Evolutionary conservation across 805 yeast species (phyloP), one percentile per base, ranked within the genome.

Genomic region (Lipomyces orientalis): DNA sequence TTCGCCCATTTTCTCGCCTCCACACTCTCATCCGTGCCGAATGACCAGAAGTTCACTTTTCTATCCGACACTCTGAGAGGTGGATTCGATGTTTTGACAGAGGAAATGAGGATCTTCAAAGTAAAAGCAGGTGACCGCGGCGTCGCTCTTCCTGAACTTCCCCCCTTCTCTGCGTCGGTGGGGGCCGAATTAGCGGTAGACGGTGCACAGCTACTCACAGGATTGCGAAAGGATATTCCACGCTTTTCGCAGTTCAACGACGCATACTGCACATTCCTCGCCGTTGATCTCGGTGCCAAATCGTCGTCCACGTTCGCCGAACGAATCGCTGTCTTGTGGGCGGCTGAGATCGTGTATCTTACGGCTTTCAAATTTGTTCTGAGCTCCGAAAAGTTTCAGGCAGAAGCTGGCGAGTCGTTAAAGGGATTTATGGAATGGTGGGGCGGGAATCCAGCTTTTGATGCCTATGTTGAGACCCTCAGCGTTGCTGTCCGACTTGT

Each of bases 361-460:
- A 54, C 58, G 1, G 58, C 58, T n/a, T 54, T 54, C 58, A 54
- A 54, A 31, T 54, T 29, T 14, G 33, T 31, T 10, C 19, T 54
- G 35, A 54, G 16, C 14, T 12, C 37, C 31, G 19, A 19, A 19
- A 29, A 19, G 58, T 54, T 54, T 31, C 37, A 54, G 58, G 58
- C 29, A 12, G 29, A 29, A 6, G 58, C 58, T 29, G 58, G 29
- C 8, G 58, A 19, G 33, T 54, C 58, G 58, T 1, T 54, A 29
- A 54, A 54, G 35, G 58, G 35, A 5, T 54, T 54, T 31, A 29
- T 54, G 58, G 58, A 54, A 29, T 54, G 58, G 58, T 54, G 58
- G 58, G 58, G 58, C 8, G 58, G 58, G 35, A 54, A 54, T 31
- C 33, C 37, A 25, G 58, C 29, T 16, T 54, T 54, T 29, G 58